phyloP scores from a whole-genome alignment of 148 eudicot species.

The Talinum fruticosum region DNA sequence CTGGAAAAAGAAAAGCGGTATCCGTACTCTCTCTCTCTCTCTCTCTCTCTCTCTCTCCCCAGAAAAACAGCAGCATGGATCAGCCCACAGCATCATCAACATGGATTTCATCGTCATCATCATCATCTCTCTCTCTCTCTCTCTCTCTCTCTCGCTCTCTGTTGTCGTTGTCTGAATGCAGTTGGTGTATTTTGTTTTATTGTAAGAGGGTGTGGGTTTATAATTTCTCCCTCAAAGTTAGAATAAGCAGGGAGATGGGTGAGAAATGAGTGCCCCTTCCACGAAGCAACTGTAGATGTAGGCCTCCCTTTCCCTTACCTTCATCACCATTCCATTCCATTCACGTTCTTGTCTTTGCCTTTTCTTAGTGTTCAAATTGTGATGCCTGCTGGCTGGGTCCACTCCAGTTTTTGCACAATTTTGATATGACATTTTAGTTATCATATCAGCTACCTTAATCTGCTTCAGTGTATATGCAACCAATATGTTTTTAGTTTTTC shows the following conservation, averaged over 20 bases:
- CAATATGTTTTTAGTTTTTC: not conserved
- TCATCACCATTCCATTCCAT: too few relatives aligned
- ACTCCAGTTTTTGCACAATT: not conserved
- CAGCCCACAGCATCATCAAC: constrained; percentile 8
- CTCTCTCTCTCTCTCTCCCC: too few relatives aligned
- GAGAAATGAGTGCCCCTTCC: not conserved
- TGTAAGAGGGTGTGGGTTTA: not conserved
- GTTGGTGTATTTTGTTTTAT: not conserved
- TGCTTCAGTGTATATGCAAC: not conserved
- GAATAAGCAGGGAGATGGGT: not conserved
- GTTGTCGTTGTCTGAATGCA: not conserved
- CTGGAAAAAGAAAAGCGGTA: not conserved
- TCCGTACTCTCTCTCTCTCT: not conserved
- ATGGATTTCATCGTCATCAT: not conserved
- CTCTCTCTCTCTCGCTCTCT: not conserved
- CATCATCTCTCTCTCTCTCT: not conserved
- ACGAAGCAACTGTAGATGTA: not conserved
- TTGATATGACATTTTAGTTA: not conserved
- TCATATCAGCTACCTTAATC: not conserved
- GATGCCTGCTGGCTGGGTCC: too few relatives aligned
- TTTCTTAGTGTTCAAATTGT: not conserved
- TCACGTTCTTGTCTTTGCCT: too few relatives aligned
- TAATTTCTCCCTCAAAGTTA: not conserved
- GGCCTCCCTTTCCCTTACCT: not conserved
- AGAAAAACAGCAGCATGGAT: not conserved